A percentile compares a stretch with the other conserved stretches of the same genome.
Evolutionary conservation across 768 basidiomycete species (phyloP).

Genomic region (Pulveroboletus sp.): DNA sequence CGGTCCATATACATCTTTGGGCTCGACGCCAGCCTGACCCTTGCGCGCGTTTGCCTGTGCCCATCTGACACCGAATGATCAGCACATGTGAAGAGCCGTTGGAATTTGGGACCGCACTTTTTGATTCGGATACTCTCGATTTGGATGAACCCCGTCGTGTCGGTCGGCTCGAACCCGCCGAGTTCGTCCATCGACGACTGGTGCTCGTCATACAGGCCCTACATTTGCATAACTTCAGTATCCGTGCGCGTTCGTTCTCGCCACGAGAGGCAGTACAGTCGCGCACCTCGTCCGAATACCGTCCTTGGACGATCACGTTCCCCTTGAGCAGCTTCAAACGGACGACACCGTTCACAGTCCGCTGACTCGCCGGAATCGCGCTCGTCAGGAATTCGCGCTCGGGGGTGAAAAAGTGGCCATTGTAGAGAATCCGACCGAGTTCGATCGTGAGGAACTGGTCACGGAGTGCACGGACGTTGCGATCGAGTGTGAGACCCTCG

Average conservation of each 20-base stretch:
- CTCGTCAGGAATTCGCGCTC: constrained; percentile 93
- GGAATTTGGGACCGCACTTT: constrained; percentile 53
- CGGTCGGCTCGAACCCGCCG: constrained; percentile 95
- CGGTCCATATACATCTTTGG: constrained; percentile 76
- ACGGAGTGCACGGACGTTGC: constrained; percentile 90
- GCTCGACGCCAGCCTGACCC: constrained; percentile 72
- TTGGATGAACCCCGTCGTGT: constrained; percentile 93
- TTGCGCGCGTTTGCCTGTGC: constrained; percentile 82
- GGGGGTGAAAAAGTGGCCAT: constrained; percentile 99
- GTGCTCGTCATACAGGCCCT: constrained; percentile 93
- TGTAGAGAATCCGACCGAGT: constrained; percentile 90
- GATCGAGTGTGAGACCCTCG: constrained; percentile 96
- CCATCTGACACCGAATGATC: constrained; percentile 49
- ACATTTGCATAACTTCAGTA: not conserved
- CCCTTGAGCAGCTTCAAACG: constrained; percentile 93
- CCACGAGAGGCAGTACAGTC: not conserved
- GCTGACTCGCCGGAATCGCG: constrained; percentile 89
- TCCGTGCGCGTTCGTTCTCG: not conserved
- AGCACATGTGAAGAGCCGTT: not conserved
- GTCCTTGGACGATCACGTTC: constrained; percentile 90
- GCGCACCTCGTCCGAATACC: constrained; percentile 77
- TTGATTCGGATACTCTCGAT: constrained; percentile 98
- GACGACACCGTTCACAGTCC: constrained; percentile 93
- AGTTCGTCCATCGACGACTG: constrained; percentile 99
- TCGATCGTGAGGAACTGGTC: constrained; percentile 94